Evolutionary conservation across 441 rosid genomes (phyloP).

Genomic region (Arabidopsis lyrata): DNA sequence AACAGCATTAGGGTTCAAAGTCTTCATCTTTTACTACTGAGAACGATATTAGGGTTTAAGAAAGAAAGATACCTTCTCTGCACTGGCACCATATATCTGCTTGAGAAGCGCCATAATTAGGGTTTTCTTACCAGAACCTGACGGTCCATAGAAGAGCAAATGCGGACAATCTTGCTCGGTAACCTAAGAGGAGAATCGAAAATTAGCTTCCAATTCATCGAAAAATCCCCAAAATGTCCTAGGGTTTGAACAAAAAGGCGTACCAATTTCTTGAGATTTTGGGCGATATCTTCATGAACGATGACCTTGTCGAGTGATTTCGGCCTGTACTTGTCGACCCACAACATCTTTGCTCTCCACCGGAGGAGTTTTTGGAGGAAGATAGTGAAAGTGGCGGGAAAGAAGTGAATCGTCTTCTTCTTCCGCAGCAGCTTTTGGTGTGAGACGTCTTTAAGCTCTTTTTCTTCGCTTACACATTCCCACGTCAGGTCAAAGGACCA

Average conservation of each 20-base stretch:
- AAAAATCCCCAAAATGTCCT: not conserved
- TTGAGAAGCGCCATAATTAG: conserved; percentile 90
- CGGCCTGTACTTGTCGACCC: conserved; percentile 99
- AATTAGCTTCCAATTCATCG: not conserved
- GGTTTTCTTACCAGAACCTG: conserved; percentile 99
- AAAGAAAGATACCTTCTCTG: conserved; percentile 71
- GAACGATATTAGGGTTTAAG: not conserved
- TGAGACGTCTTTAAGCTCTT: not conserved
- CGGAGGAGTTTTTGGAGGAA: not conserved
- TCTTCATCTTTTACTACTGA: not conserved
- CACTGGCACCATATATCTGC: conserved; percentile 83
- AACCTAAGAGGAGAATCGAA: conserved; percentile 51
- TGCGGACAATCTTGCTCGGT: conserved; percentile 95
- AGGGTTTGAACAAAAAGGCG: conserved; percentile 24
- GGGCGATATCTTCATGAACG: conserved; percentile 84
- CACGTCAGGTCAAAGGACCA: not conserved
- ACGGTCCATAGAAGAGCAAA: conserved; percentile 93
- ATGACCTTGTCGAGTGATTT: conserved; percentile 81
- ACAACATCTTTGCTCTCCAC: conserved; percentile 62
- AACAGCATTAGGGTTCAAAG: conserved; percentile 14
- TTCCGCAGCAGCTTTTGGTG: conserved; percentile 8
- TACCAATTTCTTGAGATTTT: conserved; percentile 91
- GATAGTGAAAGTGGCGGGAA: conserved; percentile 43
- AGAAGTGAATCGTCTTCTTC: conserved; percentile 34
- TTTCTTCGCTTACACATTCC: not conserved